A percentile compares a stretch with the other conserved stretches of the same genome.
phyloP scores from a whole-genome alignment of 352 stramenopile species.

The Saprolegnia diclina region DNA sequence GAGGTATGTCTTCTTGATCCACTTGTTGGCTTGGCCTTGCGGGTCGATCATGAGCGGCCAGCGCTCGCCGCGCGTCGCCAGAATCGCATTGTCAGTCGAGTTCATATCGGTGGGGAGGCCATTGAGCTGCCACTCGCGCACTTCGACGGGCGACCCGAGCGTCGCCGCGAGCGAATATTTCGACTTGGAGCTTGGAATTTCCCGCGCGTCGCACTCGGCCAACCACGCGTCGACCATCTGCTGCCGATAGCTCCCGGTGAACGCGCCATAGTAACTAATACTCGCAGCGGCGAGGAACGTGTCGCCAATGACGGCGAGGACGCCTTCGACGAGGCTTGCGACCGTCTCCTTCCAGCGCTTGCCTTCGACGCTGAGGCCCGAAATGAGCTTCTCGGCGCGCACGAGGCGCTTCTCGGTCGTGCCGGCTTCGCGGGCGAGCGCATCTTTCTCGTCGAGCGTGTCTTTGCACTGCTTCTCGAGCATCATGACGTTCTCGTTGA shows the following conservation, averaged over 20 bases:
- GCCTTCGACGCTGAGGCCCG: constrained; percentile 84
- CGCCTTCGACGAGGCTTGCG: constrained; percentile 62
- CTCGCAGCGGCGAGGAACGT: constrained; percentile 89
- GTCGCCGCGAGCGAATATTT: constrained; percentile 68
- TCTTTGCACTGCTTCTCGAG: constrained; percentile 88
- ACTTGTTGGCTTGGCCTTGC: constrained; percentile 91
- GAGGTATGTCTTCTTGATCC: constrained; percentile 88
- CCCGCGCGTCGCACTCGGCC: constrained; percentile 44
- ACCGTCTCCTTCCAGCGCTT: constrained; percentile 91
- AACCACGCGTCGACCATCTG: constrained; percentile 77
- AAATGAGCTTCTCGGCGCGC: constrained; percentile 89
- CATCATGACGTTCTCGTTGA: constrained; percentile 87
- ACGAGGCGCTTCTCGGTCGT: constrained; percentile 86
- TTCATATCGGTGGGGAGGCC: constrained; percentile 87
- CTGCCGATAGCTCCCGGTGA: constrained; percentile 84
- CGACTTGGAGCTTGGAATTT: constrained; percentile 60
- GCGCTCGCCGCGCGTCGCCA: constrained; percentile 83
- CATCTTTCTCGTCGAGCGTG: constrained; percentile 89
- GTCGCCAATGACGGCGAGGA: constrained; percentile 69
- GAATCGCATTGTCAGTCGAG: constrained; percentile 90
- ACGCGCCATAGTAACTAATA: constrained; percentile 92
- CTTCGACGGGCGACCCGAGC: constrained; percentile 86
- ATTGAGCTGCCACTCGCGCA: constrained; percentile 90
- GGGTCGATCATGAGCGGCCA: constrained; percentile 95
- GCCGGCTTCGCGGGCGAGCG: constrained; percentile 75